phyloP scores from a whole-genome alignment of 495 filamentous ascomycete genomes.

The Neurospora terricola region DNA sequence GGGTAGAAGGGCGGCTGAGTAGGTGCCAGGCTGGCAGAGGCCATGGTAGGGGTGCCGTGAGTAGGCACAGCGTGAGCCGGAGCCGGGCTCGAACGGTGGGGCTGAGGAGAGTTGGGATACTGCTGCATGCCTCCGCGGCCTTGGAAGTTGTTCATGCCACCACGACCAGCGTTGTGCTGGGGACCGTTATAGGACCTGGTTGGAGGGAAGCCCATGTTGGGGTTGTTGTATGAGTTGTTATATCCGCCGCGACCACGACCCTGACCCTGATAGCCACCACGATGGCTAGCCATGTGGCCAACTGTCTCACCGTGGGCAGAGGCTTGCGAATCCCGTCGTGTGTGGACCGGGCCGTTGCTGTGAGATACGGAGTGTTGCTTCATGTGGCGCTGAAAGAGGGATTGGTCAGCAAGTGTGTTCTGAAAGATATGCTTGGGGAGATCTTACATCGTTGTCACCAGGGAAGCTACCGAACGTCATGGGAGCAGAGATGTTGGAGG shows the following conservation, averaged over 20 bases:
- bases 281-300: conserved; percentile 43
- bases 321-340: conserved; percentile 73
- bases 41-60: conserved; percentile 56
- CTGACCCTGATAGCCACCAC: conserved; percentile 30
- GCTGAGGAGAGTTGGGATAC: conserved; percentile 59
- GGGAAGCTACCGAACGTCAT: conserved; percentile 77
- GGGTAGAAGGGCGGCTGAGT: conserved; percentile 51
- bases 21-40: conserved; percentile 45
- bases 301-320: conserved; percentile 69
- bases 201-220: conserved; percentile 60
- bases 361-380: conserved; percentile 43
- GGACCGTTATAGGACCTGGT: conserved; percentile 43
- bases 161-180: conserved; percentile 44
- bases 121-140: conserved; percentile 44
- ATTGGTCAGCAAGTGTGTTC: conserved; percentile 20
- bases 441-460: conserved; percentile 63
- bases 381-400: conserved; percentile 40
- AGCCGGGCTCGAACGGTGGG: conserved; percentile 57
- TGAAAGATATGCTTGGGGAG: not conserved
- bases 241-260: conserved; percentile 54
- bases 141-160: conserved; percentile 57
- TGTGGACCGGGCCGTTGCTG: conserved; percentile 54
- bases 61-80: conserved; percentile 53
- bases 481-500: conserved; percentile 53
- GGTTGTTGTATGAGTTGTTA: conserved; percentile 47